Evolutionary conservation across 805 yeast genomes (phyloP).

Genomic region (Kuraishia capsulata): DNA sequence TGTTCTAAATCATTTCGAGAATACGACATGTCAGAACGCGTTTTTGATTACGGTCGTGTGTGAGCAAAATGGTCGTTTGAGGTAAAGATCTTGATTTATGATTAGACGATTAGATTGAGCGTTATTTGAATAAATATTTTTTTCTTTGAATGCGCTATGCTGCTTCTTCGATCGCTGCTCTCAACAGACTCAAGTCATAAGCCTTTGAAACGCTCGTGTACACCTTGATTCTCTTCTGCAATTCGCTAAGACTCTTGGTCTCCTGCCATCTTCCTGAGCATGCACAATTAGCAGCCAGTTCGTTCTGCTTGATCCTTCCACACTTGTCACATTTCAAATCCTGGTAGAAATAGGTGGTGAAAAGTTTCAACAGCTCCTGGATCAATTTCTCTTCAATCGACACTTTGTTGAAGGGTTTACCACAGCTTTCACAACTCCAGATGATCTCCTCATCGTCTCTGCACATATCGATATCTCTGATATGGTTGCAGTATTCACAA

Average conservation of each 20-base stretch:
- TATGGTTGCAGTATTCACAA: slow-evolving; percentile 72
- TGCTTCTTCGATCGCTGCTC: slow-evolving; percentile 19
- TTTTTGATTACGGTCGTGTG: too few relatives aligned
- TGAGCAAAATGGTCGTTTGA: too few relatives aligned
- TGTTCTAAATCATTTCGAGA: too few relatives aligned
- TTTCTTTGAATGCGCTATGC: not conserved
- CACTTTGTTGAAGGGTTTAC: slow-evolving; percentile 51
- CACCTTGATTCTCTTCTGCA: slow-evolving; percentile 35
- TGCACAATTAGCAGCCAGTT: slow-evolving; percentile 64
- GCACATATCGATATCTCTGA: slow-evolving; percentile 76
- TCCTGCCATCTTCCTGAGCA: slow-evolving; percentile 87
- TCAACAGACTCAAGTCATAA: slow-evolving; percentile 52
- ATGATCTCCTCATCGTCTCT: slow-evolving; percentile 43
- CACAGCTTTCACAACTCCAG: slow-evolving; percentile 65
- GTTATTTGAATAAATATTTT: too few relatives aligned
- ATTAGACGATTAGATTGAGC: too few relatives aligned
- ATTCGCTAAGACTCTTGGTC: slow-evolving; percentile 34
- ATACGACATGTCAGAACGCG: too few relatives aligned
- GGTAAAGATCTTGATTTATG: too few relatives aligned
- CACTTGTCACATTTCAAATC: slow-evolving; percentile 81
- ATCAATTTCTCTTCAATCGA: slow-evolving; percentile 75
- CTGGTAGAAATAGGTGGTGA: slow-evolving; percentile 63
- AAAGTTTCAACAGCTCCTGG: slow-evolving; percentile 43
- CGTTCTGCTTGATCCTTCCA: slow-evolving; percentile 51
- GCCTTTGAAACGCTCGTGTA: slow-evolving; percentile 51